phyloP scores from a whole-genome alignment of 805 yeast species.

The Candida krabiensis region DNA sequence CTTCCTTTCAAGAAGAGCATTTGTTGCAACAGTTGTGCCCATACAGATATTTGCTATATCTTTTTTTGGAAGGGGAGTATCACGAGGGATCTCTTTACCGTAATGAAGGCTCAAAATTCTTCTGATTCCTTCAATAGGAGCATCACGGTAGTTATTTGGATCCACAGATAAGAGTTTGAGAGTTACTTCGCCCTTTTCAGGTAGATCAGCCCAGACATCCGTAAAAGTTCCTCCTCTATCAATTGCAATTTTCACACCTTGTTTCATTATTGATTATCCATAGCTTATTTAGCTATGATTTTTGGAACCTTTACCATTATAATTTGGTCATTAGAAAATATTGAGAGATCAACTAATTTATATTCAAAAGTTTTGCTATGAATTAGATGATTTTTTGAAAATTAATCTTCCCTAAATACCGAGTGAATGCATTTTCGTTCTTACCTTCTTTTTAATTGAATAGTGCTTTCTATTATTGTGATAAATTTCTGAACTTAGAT shows the following conservation, averaged over 20 bases:
- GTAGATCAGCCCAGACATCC: constrained; percentile 57
- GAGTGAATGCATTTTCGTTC: no score
- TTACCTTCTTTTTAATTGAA: no score
- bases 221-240: constrained; percentile 89
- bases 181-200: constrained; percentile 59
- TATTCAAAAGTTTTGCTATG: no score
- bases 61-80: constrained; percentile 15
- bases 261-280: constrained; percentile 2
- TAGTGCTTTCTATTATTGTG: no score
- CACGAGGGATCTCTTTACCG: constrained; percentile 17
- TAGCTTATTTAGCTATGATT: background rate
- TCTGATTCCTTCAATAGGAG: constrained; percentile 28
- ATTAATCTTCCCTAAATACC: no score
- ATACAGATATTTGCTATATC: constrained; percentile 21
- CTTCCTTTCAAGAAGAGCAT: constrained; percentile 25
- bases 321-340: no score
- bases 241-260: constrained; percentile 38
- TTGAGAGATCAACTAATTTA: no score
- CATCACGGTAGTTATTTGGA: constrained; percentile 42
- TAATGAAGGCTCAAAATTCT: constrained; percentile 19
- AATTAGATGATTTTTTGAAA: no score
- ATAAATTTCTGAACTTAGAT: no score
- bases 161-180: constrained; percentile 83
- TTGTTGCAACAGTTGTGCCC: constrained; percentile 31
- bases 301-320: background rate